Base-by-base conservation (phyloP, 2,329 filamentous ascomycete species). In the Exserohilum turcica region DNA sequence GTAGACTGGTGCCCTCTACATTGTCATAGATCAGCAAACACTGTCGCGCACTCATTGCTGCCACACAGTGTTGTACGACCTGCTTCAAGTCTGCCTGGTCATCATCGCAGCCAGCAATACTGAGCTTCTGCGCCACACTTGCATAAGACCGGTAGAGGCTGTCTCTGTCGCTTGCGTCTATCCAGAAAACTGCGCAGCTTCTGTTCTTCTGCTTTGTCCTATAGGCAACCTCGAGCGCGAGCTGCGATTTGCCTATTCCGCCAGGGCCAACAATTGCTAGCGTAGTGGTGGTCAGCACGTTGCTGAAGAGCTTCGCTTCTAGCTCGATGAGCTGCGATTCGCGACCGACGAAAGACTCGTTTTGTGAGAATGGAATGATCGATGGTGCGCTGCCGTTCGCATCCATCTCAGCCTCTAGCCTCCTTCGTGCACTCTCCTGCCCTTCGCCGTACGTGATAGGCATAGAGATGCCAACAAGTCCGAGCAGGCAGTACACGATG, bases 141-240 rank as follows among this genome's bases (percentile, higher is more conserved):
- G 44, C 36, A 52, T 60, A 65, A n/a, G 75, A 75, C 46, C 76
- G 70, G 32, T 78, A 66, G 49, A 80, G 73, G 48, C 63, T 74
- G 13, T 69, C 72, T n/a, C 59, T 52, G 51, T 73, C 77, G 19
- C 70, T 64, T 6, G 74, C 77, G 5, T 76, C 71, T 4, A 80
- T 67, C 78, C 76, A 82, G 54, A 82, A 74, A 44, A 82, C 61
- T 0, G 73, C 77, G 45, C 66, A 77, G 4, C 73, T 68, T 1
- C 70, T 68, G 28, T 66, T 40, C 33, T 70, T 66, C 8, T 74
- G 44, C 48, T 67, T 75, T 2, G 65, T 67, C 63, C 70, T 74
- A 61, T 79, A 70, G 4, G 74, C 76, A 28, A 79, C 52, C 52
- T 77, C 68, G 3, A 80, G 60, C 32, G 60, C 63, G 10, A 64